Evolutionary conservation across 176 grass and related monocot species (phyloP).

Genomic region (Sorghum bicolor): DNA sequence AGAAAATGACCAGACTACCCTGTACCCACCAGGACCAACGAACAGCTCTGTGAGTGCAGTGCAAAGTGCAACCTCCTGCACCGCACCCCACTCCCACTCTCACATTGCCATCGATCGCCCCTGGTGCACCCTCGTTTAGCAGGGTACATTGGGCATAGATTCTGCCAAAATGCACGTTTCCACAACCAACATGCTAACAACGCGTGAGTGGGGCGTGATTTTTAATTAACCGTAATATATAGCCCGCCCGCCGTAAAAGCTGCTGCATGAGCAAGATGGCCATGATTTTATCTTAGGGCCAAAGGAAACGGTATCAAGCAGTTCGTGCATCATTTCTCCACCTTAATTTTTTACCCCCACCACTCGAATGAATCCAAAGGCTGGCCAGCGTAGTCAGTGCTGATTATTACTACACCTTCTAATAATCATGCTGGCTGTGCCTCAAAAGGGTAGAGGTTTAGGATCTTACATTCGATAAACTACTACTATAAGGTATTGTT

Average conservation of each 20-base stretch:
- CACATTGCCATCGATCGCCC: neutral
- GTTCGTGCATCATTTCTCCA: neutral
- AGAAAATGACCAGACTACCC: neutral
- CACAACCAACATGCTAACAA: too few species aligned
- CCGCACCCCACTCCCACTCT: neutral
- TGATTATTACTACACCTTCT: neutral
- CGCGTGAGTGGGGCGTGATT: too few species aligned
- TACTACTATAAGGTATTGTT: neutral
- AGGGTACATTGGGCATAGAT: neutral
- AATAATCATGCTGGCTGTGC: neutral
- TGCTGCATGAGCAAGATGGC: neutral
- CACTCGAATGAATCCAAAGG: neutral
- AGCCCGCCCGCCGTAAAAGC: neutral
- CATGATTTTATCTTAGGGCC: conserved; percentile 10
- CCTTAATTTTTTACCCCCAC: neutral
- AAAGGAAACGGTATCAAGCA: conserved; percentile 24
- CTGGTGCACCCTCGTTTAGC: neutral
- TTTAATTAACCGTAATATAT: too few species aligned
- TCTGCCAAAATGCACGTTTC: too few species aligned
- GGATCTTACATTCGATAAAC: neutral
- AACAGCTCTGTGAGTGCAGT: too few species aligned
- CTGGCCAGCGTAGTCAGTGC: too few species aligned
- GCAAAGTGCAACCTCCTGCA: neutral
- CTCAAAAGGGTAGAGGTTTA: neutral
- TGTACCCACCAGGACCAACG: neutral